phyloP scores from a whole-genome alignment of 805 yeast genomes.

The Hanseniaspora meyeri region DNA sequence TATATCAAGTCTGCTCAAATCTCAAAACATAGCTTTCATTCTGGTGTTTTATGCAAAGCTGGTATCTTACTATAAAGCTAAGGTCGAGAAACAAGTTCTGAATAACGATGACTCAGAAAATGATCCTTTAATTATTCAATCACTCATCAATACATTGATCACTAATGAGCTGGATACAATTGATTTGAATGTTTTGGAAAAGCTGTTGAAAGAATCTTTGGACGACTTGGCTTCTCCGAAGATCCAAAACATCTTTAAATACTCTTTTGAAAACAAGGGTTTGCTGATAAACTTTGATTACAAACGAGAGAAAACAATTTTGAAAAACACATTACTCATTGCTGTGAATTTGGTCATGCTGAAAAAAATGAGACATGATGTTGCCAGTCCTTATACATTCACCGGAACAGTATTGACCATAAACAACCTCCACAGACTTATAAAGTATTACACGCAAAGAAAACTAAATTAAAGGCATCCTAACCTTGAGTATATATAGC shows the following conservation, averaged over 20 bases:
- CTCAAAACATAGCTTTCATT: slow-evolving; percentile 27
- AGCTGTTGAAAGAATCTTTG: neutral
- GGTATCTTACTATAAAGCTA: slow-evolving; percentile 35
- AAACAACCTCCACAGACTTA: neutral
- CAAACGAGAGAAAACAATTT: neutral
- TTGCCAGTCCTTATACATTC: neutral
- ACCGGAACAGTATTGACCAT: neutral
- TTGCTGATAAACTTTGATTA: slow-evolving; percentile 3
- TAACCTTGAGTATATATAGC: slow-evolving; percentile 18
- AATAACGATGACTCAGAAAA: slow-evolving; percentile 21
- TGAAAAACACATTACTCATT: neutral
- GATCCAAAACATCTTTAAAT: slow-evolving; percentile 1
- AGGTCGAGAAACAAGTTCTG: slow-evolving; percentile 28
- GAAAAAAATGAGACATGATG: neutral
- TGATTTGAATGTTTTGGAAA: neutral
- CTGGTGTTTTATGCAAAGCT: slow-evolving; percentile 53
- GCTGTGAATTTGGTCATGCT: neutral
- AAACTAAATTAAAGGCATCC: neutral
- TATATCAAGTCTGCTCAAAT: neutral
- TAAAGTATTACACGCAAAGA: neutral
- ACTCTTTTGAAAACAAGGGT: slow-evolving; percentile 2
- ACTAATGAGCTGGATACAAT: neutral
- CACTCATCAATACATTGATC: neutral
- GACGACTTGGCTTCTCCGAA: neutral
- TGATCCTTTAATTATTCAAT: slow-evolving; percentile 19